Conservation (phyloP, 2,329 filamentous ascomycete species). For the Exophiala dermatitidis region DNA sequence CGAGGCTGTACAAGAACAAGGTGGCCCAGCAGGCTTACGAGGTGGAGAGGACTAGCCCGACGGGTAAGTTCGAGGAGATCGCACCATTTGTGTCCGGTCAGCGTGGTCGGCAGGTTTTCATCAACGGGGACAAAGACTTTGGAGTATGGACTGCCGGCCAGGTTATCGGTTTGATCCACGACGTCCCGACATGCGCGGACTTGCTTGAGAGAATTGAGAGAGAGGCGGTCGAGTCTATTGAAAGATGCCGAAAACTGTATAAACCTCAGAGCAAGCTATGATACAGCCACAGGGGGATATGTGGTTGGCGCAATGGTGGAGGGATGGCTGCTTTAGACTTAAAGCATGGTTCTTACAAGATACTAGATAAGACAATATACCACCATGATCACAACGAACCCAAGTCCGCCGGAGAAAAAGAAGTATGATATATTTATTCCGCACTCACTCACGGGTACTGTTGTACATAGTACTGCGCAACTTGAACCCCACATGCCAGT, state of each 20-base stretch:
- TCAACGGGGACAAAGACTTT: conserved; percentile 83
- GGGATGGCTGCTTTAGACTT: not conserved
- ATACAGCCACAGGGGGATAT: not conserved
- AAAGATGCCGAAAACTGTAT: conserved; percentile 40
- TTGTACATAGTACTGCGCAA: no score
- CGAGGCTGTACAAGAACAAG: conserved; percentile 81
- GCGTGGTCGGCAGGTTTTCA: conserved; percentile 81
- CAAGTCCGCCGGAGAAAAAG: no score
- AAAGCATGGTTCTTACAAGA: not conserved
- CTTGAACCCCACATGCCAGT: no score
- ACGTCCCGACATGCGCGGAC: conserved; percentile 52
- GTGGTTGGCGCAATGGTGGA: not conserved
- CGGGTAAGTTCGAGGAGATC: conserved; percentile 83
- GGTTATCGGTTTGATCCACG: conserved; percentile 82
- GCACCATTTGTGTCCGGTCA: conserved; percentile 83
- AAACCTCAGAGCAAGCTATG: conserved; percentile 22
- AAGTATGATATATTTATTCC: no score
- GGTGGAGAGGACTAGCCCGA: conserved; percentile 73
- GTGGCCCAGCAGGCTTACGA: conserved; percentile 71
- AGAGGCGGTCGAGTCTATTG: conserved; percentile 63
- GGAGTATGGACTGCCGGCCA: conserved; percentile 97
- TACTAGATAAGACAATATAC: not conserved
- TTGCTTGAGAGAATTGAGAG: conserved; percentile 67
- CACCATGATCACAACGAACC: not conserved
- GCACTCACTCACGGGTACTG: no score